Base-by-base conservation (phyloP, 257 asterid genomes). In the Thymus mandschuricus region DNA sequence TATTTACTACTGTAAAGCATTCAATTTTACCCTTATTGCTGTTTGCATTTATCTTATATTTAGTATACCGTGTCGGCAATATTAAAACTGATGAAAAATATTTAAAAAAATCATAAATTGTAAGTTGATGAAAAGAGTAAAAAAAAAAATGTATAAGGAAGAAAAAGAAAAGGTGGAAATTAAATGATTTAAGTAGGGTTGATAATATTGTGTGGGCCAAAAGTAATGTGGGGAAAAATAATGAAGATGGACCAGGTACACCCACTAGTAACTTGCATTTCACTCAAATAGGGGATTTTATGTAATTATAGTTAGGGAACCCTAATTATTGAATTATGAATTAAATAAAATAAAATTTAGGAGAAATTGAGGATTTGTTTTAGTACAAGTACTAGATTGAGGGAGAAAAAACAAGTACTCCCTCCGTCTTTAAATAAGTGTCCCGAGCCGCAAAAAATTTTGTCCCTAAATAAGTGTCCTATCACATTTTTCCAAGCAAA, bases 241-340 rank as follows among this genome's bases (percentile, higher is more conserved):
- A 51, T 70, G 58, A 71, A 29, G 63, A 12, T 68, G 76, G 75
- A 43, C 70, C 67, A 38, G 8, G 34, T 29, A 59, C 6, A 50
- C 1, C 21, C 6, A 50, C 1, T 13, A 62, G 12, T 76, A 6
- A 71, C 80, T 82, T 82, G 78, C 69, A 79, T 76, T 79, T 82
- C 43, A 82, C 84, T 73, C 78, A 82, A 79, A 52, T 81, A 73
- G 59, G n/a, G 60, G 75, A 74, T 70, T 69, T 64, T 40, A 33
- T 69, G 74, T 10, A 29, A 74, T 57, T 28, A 67, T 74, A 78
- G 68, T 77, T 38, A 75, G 41, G 61, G 70, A 70, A 49, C 62
- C 64, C 48, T 78, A 75, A 78, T 77, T 73, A 76, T 72, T 41
- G 70, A 74, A 74, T 50, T 27, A 8, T 6, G 11, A 7, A 44